These are phyloP conservation scores for Saccharum hybrid DNA, from an alignment of 202 grass and related monocot genomes.

Conservation along the genomic window DNA sequence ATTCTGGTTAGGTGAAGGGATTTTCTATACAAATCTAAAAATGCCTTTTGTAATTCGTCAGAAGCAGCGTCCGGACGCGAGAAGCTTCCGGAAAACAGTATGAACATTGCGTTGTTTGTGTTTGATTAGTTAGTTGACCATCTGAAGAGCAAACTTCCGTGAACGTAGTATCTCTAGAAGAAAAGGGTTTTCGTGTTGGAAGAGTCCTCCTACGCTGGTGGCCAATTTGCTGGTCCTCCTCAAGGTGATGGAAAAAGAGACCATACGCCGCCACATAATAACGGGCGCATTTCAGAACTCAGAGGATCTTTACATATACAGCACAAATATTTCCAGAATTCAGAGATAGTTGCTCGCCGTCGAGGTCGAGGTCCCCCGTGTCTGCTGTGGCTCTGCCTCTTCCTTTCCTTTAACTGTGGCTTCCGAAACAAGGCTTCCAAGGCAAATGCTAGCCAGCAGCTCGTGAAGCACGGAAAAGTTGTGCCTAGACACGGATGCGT, in stretches of 20 bases:
- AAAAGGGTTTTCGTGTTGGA: neutral
- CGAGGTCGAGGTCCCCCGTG: too few relatives aligned
- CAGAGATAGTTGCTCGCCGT: neutral
- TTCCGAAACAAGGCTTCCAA: slow-evolving; percentile 22
- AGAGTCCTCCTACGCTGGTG: neutral
- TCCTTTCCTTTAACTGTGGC: neutral
- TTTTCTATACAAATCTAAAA: too few relatives aligned
- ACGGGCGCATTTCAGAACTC: neutral
- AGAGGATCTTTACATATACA: too few relatives aligned
- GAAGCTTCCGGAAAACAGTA: neutral
- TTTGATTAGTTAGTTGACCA: neutral
- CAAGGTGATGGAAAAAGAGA: neutral
- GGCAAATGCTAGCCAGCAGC: neutral
- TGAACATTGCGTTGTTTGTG: neutral
- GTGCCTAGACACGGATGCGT: neutral
- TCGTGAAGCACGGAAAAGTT: slow-evolving; percentile 20
- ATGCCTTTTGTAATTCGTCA: neutral
- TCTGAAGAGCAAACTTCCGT: neutral
- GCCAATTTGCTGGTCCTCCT: neutral
- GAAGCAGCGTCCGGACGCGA: neutral
- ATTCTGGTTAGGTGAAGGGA: too few relatives aligned
- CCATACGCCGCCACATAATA: slow-evolving; percentile 6
- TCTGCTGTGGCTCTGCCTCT: too few relatives aligned
- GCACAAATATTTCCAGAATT: neutral
- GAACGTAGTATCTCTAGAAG: neutral